Percentiles rank a stretch among this genome's conserved stretches.
Evolutionary conservation across 2,329 filamentous ascomycete species (phyloP).

Genomic region (Diaporthe vexans): DNA sequence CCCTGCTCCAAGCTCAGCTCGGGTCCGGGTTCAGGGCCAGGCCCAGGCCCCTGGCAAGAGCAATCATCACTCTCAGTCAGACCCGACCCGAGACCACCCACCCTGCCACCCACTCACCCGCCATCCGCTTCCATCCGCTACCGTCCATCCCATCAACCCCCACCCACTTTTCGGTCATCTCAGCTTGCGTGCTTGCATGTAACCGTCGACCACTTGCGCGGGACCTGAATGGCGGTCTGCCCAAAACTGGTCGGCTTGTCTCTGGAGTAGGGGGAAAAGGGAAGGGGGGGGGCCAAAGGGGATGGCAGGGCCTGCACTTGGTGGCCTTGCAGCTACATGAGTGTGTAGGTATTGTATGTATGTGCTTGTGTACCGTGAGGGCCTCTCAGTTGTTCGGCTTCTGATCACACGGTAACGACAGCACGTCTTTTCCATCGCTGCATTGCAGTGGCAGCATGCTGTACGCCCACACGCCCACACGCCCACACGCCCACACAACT

Average conservation of each 20-base stretch:
- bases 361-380: neutral
- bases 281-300: neutral
- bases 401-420: conserved; percentile 12
- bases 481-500: neutral
- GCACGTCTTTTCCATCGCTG: conserved; percentile 11
- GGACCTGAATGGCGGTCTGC: conserved; percentile 27
- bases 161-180: conserved; percentile 13
- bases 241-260: conserved; percentile 24
- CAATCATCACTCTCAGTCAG: conserved; percentile 21
- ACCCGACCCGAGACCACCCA: conserved; percentile 31
- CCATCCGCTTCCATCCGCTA: conserved; percentile 11
- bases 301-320: too few species aligned
- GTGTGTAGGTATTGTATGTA: neutral
- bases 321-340: neutral
- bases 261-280: neutral
- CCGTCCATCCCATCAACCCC: conserved; percentile 8
- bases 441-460: neutral
- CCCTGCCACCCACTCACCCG: neutral
- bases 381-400: neutral
- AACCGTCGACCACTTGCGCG: conserved; percentile 4
- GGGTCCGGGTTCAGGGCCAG: conserved; percentile 9
- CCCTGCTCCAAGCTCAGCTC: conserved; percentile 11
- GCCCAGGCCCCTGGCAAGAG: neutral
- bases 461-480: neutral
- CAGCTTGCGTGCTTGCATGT: conserved; percentile 17